Conservation (phyloP, 129 eudicot species). For the Pittosporum tobira region DNA sequence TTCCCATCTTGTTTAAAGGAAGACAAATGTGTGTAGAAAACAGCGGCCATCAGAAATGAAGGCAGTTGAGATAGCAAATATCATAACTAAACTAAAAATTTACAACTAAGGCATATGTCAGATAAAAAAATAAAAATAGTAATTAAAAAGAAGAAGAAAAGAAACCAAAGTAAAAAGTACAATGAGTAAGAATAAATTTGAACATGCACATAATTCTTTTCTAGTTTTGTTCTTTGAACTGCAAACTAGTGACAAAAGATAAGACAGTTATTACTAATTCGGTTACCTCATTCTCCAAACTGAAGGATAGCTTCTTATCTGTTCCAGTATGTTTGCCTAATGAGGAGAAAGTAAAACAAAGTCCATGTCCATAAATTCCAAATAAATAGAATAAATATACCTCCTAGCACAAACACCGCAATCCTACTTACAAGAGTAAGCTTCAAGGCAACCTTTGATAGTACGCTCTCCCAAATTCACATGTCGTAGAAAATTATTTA, state of each 20-base stretch:
- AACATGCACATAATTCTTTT: no score
- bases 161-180: background rate
- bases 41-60: background rate
- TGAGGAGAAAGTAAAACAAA: constrained; percentile 3
- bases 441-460: constrained; percentile 84
- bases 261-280: background rate
- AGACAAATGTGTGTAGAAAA: background rate
- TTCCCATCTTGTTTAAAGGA: background rate
- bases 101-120: background rate
- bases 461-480: constrained; percentile 91
- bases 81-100: background rate
- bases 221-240: background rate
- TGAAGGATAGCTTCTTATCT: constrained; percentile 75
- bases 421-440: constrained; percentile 79
- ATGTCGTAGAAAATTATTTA: constrained; percentile 64
- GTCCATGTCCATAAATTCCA: background rate
- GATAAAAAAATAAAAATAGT: background rate
- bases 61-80: background rate
- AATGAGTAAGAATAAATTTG: background rate
- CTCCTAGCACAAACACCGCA: background rate
- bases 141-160: no score
- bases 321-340: constrained; percentile 87
- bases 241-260: background rate
- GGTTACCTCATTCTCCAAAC: constrained; percentile 87
- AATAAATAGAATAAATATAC: constrained; percentile 4